Base-by-base conservation (phyloP, 306 rosid genomes). In the Trifolium subterraneum region DNA sequence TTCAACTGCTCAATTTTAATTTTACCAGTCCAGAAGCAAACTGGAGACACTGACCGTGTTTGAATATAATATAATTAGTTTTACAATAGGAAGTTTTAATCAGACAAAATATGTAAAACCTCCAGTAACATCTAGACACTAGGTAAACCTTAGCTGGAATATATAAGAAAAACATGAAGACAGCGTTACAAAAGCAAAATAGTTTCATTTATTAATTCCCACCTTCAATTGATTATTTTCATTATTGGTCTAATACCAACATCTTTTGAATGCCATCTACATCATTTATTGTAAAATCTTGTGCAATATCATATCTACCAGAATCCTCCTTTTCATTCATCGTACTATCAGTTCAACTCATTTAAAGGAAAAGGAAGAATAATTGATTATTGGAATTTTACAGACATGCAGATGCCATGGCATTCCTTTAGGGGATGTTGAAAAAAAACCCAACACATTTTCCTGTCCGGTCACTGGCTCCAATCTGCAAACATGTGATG, bases 391-490 rank as follows among this genome's bases (percentile, higher is more conserved):
- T 74, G 62, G 64, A 41, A 27, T 62, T 79, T 25, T 83, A 38
- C 74, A 91, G 97, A 81, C 92, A 73, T 91, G 97, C 92, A 87
- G 90, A 70, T 88, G 92, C 70, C 97, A 88, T 68, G 94, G 89
- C n/a, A 81, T 82, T 75, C 84, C 83, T 18, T 66, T 87, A 70
- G 89, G 61, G 50, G 84, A 82, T 65, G 80, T 68, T 68, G 74
- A 60, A 76, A 80, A 71, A 51, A 76, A 42, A 6, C 44, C 23
- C 48, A 77, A 64, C 68, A 71, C 73, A 73, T 42, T 70, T 78
- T 77, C 82, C 74, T 91, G 92, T 68, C 83, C 90, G 10, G 84
- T 82, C 78, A 87, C 92, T 35, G 89, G 90, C 72, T 15, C 61
- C 87, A 73, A 69, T 81, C 86, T 89, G 55, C 89, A 73, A 75